These are phyloP conservation scores for Medicago arabica DNA, from an alignment of 306 rosid species.

Conservation along the genomic window DNA sequence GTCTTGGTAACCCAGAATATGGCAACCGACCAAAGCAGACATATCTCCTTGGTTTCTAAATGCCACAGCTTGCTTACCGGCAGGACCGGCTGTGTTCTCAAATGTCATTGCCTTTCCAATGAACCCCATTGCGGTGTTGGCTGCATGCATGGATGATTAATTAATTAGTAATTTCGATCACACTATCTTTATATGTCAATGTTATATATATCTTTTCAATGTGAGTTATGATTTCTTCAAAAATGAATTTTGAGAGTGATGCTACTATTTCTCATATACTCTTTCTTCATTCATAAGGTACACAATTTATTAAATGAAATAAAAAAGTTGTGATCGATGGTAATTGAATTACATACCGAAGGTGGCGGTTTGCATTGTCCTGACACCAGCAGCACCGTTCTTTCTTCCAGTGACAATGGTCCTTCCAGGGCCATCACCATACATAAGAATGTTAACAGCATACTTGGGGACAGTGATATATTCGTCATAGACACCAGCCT, in stretches of 20 bases:
- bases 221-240: too few species aligned
- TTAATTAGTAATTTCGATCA: background rate
- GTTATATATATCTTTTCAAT: background rate
- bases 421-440: slow-evolving; percentile 68
- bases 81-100: slow-evolving; percentile 71
- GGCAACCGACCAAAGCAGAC: slow-evolving; percentile 58
- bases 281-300: too few species aligned
- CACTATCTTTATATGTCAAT: too few species aligned
- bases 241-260: too few species aligned
- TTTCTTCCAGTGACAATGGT: slow-evolving; percentile 64
- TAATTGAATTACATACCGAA: slow-evolving; percentile 46
- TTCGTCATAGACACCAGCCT: slow-evolving; percentile 70
- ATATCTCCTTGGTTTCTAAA: slow-evolving; percentile 56
- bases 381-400: too few species aligned
- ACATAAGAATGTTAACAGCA: slow-evolving; percentile 50
- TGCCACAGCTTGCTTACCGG: slow-evolving; percentile 74
- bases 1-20: slow-evolving; percentile 68
- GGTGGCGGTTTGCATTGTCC: too few species aligned
- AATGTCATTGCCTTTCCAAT: slow-evolving; percentile 61
- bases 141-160: slow-evolving; percentile 12
- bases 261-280: too few species aligned
- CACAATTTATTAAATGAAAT: too few species aligned
- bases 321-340: background rate
- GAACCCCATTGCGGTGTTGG: slow-evolving; percentile 50
- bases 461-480: slow-evolving; percentile 41